Conservation (phyloP, 768 basidiomycete genomes). For the Tylopilus sp. region DNA sequence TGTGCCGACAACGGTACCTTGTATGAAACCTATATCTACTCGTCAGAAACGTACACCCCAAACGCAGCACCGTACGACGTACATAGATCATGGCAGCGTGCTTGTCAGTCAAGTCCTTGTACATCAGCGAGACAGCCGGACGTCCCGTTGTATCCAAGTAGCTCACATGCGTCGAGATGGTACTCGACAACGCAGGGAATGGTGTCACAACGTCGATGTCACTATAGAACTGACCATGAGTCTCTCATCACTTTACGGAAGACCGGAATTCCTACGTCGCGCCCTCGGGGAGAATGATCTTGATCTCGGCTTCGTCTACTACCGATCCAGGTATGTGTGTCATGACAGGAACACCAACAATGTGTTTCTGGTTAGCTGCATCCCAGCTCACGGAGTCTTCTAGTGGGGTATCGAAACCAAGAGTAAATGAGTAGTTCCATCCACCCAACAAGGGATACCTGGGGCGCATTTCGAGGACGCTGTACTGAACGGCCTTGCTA, state of each 20-base stretch:
- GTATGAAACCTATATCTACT: constrained; percentile 73
- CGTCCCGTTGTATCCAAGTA: constrained; percentile 93
- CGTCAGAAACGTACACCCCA: constrained; percentile 6
- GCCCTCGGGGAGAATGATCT: constrained; percentile 89
- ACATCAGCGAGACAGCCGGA: constrained; percentile 70
- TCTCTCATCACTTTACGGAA: constrained; percentile 11
- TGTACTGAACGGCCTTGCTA: constrained; percentile 49
- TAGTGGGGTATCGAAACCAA: constrained; percentile 91
- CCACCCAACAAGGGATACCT: constrained; percentile 93
- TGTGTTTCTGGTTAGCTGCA: constrained; percentile 57
- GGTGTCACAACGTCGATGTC: constrained; percentile 75
- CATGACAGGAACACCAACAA: constrained; percentile 82
- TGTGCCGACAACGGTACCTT: constrained; percentile 77
- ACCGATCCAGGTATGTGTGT: constrained; percentile 77
- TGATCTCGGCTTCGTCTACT: constrained; percentile 75
- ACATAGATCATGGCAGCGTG: constrained; percentile 84
- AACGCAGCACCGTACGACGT: constrained; percentile 32
- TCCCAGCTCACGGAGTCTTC: constrained; percentile 69
- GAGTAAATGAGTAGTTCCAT: constrained; percentile 95
- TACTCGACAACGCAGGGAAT: constrained; percentile 66
- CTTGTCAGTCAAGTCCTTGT: constrained; percentile 70
- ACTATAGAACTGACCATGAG: constrained; percentile 39
- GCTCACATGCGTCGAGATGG: constrained; percentile 66
- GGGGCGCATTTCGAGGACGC: constrained; percentile 78
- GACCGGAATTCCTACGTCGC: constrained; percentile 63